Conservation (phyloP, 176 grass and related monocot species). For the Ananas comosus region DNA sequence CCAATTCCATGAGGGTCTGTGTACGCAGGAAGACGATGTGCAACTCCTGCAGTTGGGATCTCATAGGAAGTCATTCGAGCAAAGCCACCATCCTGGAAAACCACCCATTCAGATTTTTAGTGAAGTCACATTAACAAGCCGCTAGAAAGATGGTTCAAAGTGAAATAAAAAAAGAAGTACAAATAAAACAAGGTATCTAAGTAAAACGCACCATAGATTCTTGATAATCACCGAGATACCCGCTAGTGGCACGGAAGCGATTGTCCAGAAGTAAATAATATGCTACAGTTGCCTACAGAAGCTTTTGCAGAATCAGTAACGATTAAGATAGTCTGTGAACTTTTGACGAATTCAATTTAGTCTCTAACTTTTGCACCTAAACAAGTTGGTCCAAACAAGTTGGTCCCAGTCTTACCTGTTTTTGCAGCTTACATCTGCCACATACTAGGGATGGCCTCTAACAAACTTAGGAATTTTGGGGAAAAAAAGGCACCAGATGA, state of each 20-base stretch:
- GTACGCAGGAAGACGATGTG: constrained; percentile 19
- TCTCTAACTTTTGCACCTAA: too few relatives aligned
- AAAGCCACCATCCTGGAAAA: constrained; percentile 25
- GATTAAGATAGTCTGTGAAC: neutral
- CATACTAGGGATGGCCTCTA: too few relatives aligned
- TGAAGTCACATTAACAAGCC: neutral
- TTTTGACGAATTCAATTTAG: too few relatives aligned
- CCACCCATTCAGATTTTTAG: neutral
- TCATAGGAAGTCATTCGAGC: neutral
- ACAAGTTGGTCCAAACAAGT: too few relatives aligned
- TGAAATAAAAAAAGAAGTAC: neutral
- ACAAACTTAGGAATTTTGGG: too few relatives aligned
- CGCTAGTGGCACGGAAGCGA: constrained; percentile 73
- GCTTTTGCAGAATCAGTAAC: constrained; percentile 27
- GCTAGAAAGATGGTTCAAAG: neutral
- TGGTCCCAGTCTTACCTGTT: too few relatives aligned
- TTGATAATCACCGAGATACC: constrained; percentile 82
- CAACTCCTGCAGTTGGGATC: neutral
- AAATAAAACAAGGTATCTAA: neutral
- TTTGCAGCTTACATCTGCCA: too few relatives aligned
- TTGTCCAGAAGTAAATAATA: constrained; percentile 96
- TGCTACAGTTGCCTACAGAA: constrained; percentile 75
- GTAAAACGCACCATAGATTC: constrained; percentile 52
- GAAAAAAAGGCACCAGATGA: too few relatives aligned
- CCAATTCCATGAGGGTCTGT: constrained; percentile 44